Conservation (phyloP, 257 asterid species). For the Voacanga thouarsii region DNA sequence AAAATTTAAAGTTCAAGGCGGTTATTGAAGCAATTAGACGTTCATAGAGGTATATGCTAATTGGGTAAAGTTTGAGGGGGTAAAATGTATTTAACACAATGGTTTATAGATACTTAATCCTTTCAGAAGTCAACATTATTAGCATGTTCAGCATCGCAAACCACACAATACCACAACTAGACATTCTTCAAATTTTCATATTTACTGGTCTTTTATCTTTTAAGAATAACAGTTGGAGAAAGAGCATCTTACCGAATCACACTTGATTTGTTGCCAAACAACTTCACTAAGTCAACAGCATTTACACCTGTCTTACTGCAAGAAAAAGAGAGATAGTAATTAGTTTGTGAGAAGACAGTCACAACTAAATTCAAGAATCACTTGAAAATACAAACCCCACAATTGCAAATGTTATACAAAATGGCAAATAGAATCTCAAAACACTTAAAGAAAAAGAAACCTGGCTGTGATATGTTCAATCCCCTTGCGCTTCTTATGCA, state of each 20-base stretch:
- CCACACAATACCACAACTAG: background rate
- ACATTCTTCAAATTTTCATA: background rate
- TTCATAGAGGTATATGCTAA: too few relatives aligned
- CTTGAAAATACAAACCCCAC: background rate
- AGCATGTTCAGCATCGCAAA: background rate
- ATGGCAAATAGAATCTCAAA: slow-evolving; percentile 5
- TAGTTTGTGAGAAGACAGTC: slow-evolving; percentile 15
- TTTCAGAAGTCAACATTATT: background rate
- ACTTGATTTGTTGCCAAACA: slow-evolving; percentile 72
- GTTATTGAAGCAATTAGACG: too few relatives aligned
- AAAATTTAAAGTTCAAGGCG: too few relatives aligned
- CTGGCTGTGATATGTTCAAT: slow-evolving; percentile 65
- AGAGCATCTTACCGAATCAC: slow-evolving; percentile 53
- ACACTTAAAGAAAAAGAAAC: slow-evolving; percentile 19
- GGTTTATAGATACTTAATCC: background rate
- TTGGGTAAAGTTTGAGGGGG: too few relatives aligned
- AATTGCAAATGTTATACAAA: background rate
- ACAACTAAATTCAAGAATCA: background rate
- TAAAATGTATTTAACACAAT: too few relatives aligned
- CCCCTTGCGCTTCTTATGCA: slow-evolving; percentile 77
- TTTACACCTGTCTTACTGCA: slow-evolving; percentile 69
- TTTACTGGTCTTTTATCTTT: background rate
- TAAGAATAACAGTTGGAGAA: background rate
- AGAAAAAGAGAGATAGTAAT: slow-evolving; percentile 8
- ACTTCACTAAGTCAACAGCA: slow-evolving; percentile 82